Evolutionary conservation across 1,284 basidiomycete genomes (phyloP).

Genomic region (Ganoderma sinense): DNA sequence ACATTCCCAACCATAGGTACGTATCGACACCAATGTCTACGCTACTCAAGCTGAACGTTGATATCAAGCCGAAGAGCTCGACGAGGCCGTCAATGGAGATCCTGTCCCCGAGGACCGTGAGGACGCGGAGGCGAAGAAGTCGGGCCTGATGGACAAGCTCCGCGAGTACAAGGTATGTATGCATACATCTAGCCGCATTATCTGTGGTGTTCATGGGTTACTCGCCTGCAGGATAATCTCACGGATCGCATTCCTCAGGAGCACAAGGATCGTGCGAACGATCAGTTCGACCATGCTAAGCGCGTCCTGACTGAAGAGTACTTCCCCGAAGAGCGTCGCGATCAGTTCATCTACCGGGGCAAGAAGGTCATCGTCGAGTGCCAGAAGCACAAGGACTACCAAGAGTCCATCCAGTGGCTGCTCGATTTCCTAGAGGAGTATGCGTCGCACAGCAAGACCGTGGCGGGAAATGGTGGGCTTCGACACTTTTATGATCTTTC

Average conservation of each 20-base stretch:
- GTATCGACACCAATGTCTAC: neutral
- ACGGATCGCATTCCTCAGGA: conserved; percentile 64
- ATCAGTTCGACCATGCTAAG: conserved; percentile 61
- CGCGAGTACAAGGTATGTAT: conserved; percentile 45
- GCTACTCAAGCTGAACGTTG: conserved; percentile 34
- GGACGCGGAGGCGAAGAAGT: conserved; percentile 59
- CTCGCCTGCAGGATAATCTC: conserved; percentile 48
- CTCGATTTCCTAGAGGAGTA: conserved; percentile 81
- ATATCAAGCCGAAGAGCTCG: conserved; percentile 44
- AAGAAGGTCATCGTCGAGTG: conserved; percentile 93
- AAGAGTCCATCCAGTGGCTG: conserved; percentile 83
- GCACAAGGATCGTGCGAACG: conserved; percentile 63
- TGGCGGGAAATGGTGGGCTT: conserved; percentile 46
- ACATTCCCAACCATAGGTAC: neutral
- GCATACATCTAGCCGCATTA: neutral
- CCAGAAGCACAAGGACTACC: conserved; percentile 93
- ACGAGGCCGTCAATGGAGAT: conserved; percentile 34
- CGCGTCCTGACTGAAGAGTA: conserved; percentile 80
- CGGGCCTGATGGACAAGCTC: conserved; percentile 56
- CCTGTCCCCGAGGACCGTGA: conserved; percentile 44
- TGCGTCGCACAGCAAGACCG: conserved; percentile 65
- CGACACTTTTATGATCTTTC: too few species aligned
- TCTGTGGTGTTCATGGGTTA: neutral
- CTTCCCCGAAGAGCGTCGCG: conserved; percentile 88
- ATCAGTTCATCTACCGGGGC: conserved; percentile 81